Conservation (phyloP, 2,329 filamentous ascomycete genomes). For the Verticillium albo-atrum region DNA sequence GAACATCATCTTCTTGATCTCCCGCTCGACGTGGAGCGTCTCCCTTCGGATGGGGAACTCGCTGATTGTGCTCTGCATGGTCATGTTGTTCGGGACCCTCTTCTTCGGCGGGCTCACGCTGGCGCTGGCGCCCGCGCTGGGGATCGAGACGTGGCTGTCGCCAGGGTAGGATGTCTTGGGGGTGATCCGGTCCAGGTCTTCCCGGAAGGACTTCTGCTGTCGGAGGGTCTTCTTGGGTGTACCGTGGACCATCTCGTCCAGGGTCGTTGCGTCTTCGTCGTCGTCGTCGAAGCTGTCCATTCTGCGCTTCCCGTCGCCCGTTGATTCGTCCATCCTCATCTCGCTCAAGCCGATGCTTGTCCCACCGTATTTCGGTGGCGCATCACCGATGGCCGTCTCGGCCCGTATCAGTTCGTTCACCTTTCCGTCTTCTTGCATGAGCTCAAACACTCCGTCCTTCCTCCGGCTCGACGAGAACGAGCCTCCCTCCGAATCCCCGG, state of each 20-base stretch:
- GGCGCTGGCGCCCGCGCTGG: constrained; percentile 2
- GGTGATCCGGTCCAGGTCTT: background rate
- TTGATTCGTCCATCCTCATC: background rate
- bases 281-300: background rate
- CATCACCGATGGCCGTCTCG: background rate
- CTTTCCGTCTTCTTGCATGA: background rate
- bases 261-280: background rate
- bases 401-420: background rate
- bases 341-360: background rate
- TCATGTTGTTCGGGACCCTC: background rate
- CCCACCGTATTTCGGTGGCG: background rate
- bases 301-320: background rate
- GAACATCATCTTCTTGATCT: constrained; percentile 26
- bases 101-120: background rate
- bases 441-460: background rate
- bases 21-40: constrained; percentile 15
- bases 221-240: background rate
- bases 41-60: constrained; percentile 13
- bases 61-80: constrained; percentile 7
- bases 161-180: background rate
- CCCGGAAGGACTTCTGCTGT: background rate
- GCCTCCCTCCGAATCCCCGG: background rate
- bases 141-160: background rate
- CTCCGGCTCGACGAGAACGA: background rate
- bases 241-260: constrained; percentile 1